phyloP scores from a whole-genome alignment of 352 stramenopile species.

The Thraustochytrium striatum region DNA sequence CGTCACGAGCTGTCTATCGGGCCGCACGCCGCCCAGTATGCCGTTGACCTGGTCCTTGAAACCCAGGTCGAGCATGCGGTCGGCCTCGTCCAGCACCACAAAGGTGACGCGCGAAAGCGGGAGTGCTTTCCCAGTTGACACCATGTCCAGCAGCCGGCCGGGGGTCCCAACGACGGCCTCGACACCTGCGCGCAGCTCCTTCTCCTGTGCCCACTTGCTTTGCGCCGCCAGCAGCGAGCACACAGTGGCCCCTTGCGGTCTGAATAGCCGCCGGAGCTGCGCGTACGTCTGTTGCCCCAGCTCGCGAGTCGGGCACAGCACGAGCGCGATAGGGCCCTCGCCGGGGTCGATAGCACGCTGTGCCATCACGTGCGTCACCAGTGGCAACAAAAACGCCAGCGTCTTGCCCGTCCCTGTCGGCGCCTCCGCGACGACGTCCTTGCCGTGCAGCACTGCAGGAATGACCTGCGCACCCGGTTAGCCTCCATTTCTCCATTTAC shows the following conservation, averaged over 20 bases:
- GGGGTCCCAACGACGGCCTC: constrained; percentile 86
- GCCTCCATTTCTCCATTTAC: too few relatives aligned
- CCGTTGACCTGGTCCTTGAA: constrained; percentile 63
- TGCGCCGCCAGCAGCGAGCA: constrained; percentile 76
- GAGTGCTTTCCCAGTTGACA: constrained; percentile 76
- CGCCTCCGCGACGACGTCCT: constrained; percentile 69
- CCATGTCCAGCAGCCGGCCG: constrained; percentile 83
- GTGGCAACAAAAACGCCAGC: constrained; percentile 91
- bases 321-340: constrained; percentile 76
- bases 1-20: too few relatives aligned
- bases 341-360: constrained; percentile 51
- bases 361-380: constrained; percentile 73
- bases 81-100: constrained; percentile 85
- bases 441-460: constrained; percentile 52
- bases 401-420: constrained; percentile 97
- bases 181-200: constrained; percentile 69
- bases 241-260: too few relatives aligned
- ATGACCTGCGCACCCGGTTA: too few relatives aligned
- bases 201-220: constrained; percentile 79
- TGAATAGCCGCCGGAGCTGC: constrained; percentile 41
- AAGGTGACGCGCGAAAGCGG: constrained; percentile 77
- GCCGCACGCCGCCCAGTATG: too few relatives aligned
- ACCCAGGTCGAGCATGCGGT: constrained; percentile 90
- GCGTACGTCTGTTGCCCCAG: constrained; percentile 83
- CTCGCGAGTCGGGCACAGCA: constrained; percentile 95